Evolutionary conservation across 2,329 filamentous ascomycete genomes (phyloP), one percentile per base, ranked within the genome.

Genomic region (Cladobotryum protrusum): DNA sequence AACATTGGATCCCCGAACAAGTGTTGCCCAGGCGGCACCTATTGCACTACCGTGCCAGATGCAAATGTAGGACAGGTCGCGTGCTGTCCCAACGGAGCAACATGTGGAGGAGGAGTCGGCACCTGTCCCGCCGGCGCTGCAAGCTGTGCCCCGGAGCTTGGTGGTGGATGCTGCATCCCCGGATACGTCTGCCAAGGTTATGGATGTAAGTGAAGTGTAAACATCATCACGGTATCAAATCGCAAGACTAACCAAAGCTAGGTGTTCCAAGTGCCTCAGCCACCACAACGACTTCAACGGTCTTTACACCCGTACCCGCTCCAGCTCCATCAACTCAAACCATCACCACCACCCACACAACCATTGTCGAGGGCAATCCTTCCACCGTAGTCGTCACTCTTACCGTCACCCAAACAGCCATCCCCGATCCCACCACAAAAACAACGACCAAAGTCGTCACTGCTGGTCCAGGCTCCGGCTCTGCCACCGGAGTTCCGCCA

Each of bases 131-230:
- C 72, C 4, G 83, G 78, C 37, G 82, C 86, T 52, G 78, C 79
- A 11, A 78, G 79, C 44, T 92, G 87, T 62, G 73, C 82, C 0
- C 73, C 79, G 7, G 75, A 76, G 33, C 64, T 83, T 0, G 87
- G 86, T 3, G 87, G 86, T 13, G 87, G 87, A 2, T 92, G 87
- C 61, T 92, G 87, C 63, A 81, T 90, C 11, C 73, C 82, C 0
- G 86, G 85, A 4, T 90, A 81, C 60, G 72, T 78, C 1, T 92
- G 87, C 59, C 73, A 80, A 50, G 83, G 83, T 15, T 71, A 83
- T 50, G 87, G 87, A 19, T 92, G 87, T 83, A 70, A 77, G 74
- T 77, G 53, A 24, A 49, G 13, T n/a, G 6, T 4, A 7, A 3
- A 15, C 8, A 18, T 19, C 36, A n/a, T 39, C 11, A n/a, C 12